Evolutionary conservation across 345 rosid genomes (phyloP).

Genomic region (Draba incana): DNA sequence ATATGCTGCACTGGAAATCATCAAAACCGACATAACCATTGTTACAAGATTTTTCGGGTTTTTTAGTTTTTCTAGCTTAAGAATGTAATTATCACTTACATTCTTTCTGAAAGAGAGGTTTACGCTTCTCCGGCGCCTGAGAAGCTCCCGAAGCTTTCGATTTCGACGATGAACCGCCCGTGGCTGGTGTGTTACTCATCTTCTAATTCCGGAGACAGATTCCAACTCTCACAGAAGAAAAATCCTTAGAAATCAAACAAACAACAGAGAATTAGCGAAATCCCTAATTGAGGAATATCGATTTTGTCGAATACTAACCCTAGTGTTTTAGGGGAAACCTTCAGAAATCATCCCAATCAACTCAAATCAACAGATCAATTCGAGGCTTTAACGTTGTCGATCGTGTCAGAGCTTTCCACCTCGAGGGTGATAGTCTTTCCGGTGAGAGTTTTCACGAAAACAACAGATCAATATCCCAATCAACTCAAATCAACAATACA

Average conservation of each 20-base stretch:
- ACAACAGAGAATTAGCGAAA: neutral
- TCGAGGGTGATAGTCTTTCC: no score
- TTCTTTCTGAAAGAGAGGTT: constrained; percentile 86
- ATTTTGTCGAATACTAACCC: constrained; percentile 15
- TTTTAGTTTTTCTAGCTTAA: no score
- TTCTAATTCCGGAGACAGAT: neutral
- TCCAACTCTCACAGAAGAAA: neutral
- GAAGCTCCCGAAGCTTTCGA: constrained; percentile 64
- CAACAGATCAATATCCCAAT: no score
- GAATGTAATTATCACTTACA: constrained; percentile 40
- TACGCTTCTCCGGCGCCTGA: constrained; percentile 82
- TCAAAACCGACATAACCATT: neutral
- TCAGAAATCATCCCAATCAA: constrained; percentile 1
- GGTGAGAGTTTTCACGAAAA: no score
- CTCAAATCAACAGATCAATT: no score
- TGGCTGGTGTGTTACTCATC: constrained; percentile 15
- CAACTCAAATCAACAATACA: no score
- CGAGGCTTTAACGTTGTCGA: no score
- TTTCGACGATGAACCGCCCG: constrained; percentile 55
- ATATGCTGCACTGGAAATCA: constrained; percentile 77
- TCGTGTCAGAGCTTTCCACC: no score
- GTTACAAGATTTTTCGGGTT: neutral
- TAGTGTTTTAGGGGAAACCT: neutral
- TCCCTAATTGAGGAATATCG: neutral
- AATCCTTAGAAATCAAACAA: neutral